phyloP scores from a whole-genome alignment of 140 eudicot genomes.

The Ambrosia hybrid region DNA sequence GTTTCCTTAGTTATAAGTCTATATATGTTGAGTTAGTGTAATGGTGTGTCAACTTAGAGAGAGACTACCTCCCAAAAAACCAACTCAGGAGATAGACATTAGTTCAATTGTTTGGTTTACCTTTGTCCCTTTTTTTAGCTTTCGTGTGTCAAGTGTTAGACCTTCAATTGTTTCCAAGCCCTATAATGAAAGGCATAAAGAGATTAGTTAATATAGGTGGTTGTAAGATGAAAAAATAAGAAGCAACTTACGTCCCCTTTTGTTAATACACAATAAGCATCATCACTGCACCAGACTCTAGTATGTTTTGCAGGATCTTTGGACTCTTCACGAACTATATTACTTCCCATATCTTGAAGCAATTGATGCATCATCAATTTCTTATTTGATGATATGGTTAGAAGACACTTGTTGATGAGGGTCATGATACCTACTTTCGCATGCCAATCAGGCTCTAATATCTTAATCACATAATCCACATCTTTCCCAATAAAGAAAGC shows the following conservation, averaged over 20 bases:
- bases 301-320: conserved; percentile 15
- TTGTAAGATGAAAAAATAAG: neutral
- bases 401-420: neutral
- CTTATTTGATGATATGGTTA: neutral
- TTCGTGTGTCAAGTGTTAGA: neutral
- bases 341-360: conserved; percentile 3
- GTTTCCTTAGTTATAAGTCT: neutral
- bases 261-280: conserved; percentile 1
- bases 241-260: conserved; percentile 3
- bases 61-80: neutral
- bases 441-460: neutral
- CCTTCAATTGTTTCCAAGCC: conserved; percentile 8
- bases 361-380: neutral
- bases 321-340: conserved; percentile 5
- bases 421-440: neutral
- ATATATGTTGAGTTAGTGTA: neutral
- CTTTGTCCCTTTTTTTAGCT: neutral
- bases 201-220: neutral
- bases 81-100: too few species aligned
- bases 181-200: neutral
- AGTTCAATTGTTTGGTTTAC: neutral
- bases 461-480: conserved; percentile 6
- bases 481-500: conserved; percentile 1
- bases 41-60: neutral
- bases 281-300: conserved; percentile 24